A percentile compares a stretch with the other conserved stretches of the same genome.
Evolutionary conservation across 179 eudicot species (phyloP).

Genomic region (Monotropa hypopitys): DNA sequence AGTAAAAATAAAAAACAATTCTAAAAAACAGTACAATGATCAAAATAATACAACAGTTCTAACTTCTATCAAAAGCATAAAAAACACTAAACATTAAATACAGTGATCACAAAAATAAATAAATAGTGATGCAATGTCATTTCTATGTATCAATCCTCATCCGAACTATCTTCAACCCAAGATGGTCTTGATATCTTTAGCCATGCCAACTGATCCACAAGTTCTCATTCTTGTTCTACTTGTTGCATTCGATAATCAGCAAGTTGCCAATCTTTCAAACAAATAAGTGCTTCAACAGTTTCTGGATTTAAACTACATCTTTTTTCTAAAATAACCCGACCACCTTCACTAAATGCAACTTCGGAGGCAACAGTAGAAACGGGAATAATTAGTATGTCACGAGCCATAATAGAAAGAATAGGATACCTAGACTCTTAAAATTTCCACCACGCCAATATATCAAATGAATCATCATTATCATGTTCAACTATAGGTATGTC

Average conservation of each 20-base stretch:
- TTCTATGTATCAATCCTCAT: background rate
- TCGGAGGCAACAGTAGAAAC: background rate
- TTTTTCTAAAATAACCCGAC: background rate
- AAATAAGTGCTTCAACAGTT: background rate
- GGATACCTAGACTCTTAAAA: background rate
- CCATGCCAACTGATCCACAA: background rate
- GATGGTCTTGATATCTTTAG: background rate
- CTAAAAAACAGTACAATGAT: too few relatives aligned
- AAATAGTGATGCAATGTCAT: too few relatives aligned
- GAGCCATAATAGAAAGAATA: background rate
- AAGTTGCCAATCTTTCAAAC: background rate
- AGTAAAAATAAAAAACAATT: too few relatives aligned
- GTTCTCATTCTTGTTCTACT: background rate
- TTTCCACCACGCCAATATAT: background rate
- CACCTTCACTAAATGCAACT: background rate
- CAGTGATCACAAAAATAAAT: too few relatives aligned
- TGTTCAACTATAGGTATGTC: background rate
- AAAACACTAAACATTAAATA: background rate
- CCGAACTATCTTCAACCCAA: background rate
- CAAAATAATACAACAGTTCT: too few relatives aligned
- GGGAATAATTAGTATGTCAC: background rate
- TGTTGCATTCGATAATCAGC: background rate
- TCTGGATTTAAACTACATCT: background rate
- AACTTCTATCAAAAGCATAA: too few relatives aligned
- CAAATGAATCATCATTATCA: background rate